Conservation (phyloP, 257 asterid species). For the Haberlea rhodopensis region DNA sequence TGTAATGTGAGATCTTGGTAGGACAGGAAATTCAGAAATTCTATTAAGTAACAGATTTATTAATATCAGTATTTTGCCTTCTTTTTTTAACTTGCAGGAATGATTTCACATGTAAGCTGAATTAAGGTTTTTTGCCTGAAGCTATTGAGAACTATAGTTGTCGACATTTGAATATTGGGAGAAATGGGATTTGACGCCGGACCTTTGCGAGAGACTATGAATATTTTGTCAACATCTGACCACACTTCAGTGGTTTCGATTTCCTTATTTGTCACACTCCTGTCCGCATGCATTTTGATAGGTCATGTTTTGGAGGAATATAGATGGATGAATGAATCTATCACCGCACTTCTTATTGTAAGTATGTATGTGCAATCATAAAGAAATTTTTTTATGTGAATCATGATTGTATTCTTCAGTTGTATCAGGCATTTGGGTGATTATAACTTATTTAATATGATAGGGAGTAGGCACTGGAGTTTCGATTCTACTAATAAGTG, state of each 20-base stretch:
- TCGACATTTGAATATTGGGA: conserved; percentile 4
- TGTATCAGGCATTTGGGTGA: conserved; percentile 13
- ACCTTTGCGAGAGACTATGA: conserved; percentile 24
- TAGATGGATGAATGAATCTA: conserved; percentile 62
- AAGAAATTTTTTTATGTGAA: conserved; percentile 11
- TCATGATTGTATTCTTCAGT: conserved; percentile 5
- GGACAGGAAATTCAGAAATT: too few species aligned
- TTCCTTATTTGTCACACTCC: conserved; percentile 50
- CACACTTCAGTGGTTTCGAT: conserved; percentile 53
- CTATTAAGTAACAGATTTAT: too few species aligned
- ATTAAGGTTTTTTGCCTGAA: background rate
- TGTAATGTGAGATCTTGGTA: too few species aligned
- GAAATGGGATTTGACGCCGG: conserved; percentile 34
- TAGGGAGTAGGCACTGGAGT: conserved; percentile 66
- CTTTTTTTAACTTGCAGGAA: background rate
- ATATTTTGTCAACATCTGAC: conserved; percentile 40
- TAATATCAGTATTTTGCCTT: too few species aligned
- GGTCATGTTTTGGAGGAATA: conserved; percentile 62
- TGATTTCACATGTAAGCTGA: background rate
- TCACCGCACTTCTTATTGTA: conserved; percentile 58
- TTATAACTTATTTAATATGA: conserved; percentile 13
- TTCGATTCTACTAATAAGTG: conserved; percentile 40
- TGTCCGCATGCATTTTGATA: conserved; percentile 55
- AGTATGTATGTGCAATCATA: conserved; percentile 21
- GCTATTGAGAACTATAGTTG: background rate